Evolutionary conservation across 2,329 filamentous ascomycete genomes (phyloP).

Genomic region (Xylariaceae sp.): DNA sequence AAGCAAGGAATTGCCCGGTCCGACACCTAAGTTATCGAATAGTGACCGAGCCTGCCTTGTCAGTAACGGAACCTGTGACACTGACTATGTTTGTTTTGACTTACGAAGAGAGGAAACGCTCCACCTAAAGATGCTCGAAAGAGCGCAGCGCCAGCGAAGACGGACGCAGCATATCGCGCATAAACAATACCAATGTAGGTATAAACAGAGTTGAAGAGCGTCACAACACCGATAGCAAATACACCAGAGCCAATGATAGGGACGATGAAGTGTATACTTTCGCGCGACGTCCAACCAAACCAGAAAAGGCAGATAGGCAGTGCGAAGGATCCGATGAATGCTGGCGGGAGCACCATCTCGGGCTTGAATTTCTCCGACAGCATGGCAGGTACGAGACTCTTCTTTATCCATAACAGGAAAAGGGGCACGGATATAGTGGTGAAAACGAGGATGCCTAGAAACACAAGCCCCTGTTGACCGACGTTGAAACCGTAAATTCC

Average conservation of each 20-base stretch:
- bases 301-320: slow-evolving; percentile 53
- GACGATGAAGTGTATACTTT: slow-evolving; percentile 52
- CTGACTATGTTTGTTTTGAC: not conserved
- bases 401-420: slow-evolving; percentile 61
- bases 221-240: slow-evolving; percentile 33
- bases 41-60: slow-evolving; percentile 19
- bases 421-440: slow-evolving; percentile 47
- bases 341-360: slow-evolving; percentile 62
- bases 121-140: slow-evolving; percentile 21
- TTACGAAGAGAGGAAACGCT: too few species aligned
- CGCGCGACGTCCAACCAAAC: slow-evolving; percentile 55
- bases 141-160: slow-evolving; percentile 24
- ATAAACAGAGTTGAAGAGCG: slow-evolving; percentile 24
- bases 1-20: slow-evolving; percentile 21
- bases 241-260: slow-evolving; percentile 48
- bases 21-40: slow-evolving; percentile 20
- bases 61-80: not conserved
- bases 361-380: slow-evolving; percentile 68
- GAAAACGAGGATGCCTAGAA: slow-evolving; percentile 44
- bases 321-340: slow-evolving; percentile 52
- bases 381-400: slow-evolving; percentile 58
- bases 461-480: slow-evolving; percentile 44
- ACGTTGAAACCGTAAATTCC: slow-evolving; percentile 47
- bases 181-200: slow-evolving; percentile 25
- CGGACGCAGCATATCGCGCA: slow-evolving; percentile 18